Conservation (phyloP, 1,139 yeast species). For the Yamadazyma sp. region DNA sequence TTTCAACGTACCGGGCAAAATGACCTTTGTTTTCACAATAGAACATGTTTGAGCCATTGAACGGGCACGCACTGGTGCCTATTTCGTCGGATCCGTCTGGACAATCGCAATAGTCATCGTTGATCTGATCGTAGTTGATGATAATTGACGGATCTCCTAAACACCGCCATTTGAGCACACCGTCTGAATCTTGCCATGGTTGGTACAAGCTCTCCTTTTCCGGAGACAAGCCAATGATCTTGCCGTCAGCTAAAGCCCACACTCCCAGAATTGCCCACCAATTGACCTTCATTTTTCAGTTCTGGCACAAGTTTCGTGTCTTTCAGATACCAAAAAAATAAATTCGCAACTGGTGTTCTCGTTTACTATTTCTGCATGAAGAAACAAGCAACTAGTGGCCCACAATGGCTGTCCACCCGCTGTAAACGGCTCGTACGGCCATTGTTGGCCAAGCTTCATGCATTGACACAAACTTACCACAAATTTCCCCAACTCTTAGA, state of each 20-base stretch:
- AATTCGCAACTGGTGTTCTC: slow-evolving; percentile 3
- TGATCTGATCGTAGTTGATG: slow-evolving; percentile 62
- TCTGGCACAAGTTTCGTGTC: not conserved
- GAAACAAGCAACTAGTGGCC: not conserved
- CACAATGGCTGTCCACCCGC: slow-evolving; percentile 13
- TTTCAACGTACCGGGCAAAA: slow-evolving; percentile 53
- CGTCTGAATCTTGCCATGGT: slow-evolving; percentile 41
- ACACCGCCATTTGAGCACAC: slow-evolving; percentile 61
- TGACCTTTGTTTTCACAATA: slow-evolving; percentile 82
- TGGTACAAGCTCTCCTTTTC: slow-evolving; percentile 48
- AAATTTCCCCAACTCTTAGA: slow-evolving; percentile 10
- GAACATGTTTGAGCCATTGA: slow-evolving; percentile 44
- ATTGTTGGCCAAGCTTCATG: slow-evolving; percentile 35
- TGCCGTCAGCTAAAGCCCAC: not conserved
- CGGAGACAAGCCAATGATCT: slow-evolving; percentile 34
- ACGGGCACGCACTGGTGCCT: slow-evolving; percentile 82
- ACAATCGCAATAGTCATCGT: slow-evolving; percentile 92
- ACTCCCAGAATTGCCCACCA: not conserved
- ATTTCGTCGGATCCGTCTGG: slow-evolving; percentile 99
- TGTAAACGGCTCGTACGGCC: slow-evolving; percentile 41
- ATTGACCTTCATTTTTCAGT: not conserved
- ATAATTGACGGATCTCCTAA: slow-evolving; percentile 61
- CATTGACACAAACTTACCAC: slow-evolving; percentile 24
- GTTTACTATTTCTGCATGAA: not conserved
- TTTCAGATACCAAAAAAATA: not conserved